Evolutionary conservation across 805 yeast genomes (phyloP).

Genomic region (Priceomyces carsonii): DNA sequence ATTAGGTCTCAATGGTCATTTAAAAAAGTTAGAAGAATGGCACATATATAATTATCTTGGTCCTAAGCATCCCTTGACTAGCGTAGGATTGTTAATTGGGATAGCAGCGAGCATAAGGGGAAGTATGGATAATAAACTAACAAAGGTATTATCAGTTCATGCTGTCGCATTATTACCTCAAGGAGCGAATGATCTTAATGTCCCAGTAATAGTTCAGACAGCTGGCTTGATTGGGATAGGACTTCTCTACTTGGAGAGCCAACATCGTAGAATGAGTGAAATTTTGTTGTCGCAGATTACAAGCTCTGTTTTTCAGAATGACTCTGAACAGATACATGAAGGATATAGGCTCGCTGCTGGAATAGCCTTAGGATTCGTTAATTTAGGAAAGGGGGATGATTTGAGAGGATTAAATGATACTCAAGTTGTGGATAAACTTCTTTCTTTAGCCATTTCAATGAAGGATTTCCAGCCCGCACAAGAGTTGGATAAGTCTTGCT

Average conservation of each 20-base stretch:
- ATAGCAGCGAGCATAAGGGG: constrained; percentile 88
- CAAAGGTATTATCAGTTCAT: constrained; percentile 91
- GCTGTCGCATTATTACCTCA: constrained; percentile 87
- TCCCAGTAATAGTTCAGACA: constrained; percentile 78
- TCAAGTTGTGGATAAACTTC: constrained; percentile 59
- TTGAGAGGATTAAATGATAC: constrained; percentile 61
- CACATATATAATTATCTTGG: constrained; percentile 91
- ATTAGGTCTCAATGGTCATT: constrained; percentile 87
- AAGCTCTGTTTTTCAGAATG: constrained; percentile 54
- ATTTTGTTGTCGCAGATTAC: constrained; percentile 69
- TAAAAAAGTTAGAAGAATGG: constrained; percentile 88
- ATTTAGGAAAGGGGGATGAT: constrained; percentile 72
- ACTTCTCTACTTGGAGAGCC: constrained; percentile 71
- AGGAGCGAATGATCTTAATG: constrained; percentile 89
- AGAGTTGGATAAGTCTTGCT: constrained; percentile 60
- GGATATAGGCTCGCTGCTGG: constrained; percentile 89
- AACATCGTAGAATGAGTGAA: constrained; percentile 85
- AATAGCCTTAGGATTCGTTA: constrained; percentile 79
- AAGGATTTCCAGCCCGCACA: constrained; percentile 63
- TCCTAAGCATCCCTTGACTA: constrained; percentile 80
- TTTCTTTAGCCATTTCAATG: constrained; percentile 57
- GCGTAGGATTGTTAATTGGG: constrained; percentile 86
- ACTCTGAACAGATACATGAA: constrained; percentile 62
- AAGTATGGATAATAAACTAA: constrained; percentile 79
- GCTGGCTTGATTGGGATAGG: constrained; percentile 94